Evolutionary conservation across 371 early-diverging fungal species (phyloP), one percentile per base, ranked within the genome.

Genomic region (Mucor saturninus): DNA sequence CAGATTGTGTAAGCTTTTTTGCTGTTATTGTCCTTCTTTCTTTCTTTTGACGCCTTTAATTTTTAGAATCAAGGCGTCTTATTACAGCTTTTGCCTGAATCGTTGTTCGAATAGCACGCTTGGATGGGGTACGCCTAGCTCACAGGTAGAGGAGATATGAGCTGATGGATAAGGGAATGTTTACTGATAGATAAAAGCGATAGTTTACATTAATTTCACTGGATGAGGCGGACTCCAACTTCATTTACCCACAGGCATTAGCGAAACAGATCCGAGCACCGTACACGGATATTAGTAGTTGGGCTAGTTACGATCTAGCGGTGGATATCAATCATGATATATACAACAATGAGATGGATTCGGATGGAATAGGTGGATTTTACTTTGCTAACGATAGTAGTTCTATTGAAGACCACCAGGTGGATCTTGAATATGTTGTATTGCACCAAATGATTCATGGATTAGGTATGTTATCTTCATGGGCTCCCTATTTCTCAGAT

Each of bases 391-490:
- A 4, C 3, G 51, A 32, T 57, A 35, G 45, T 46, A 50, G 54
- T 32, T 7, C n/a, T 15, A 75, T 75, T 9, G 15, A 61, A 15
- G 66, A 62, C 21, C n/a, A 69, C 38, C 75, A 75, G 49, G 52
- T 75, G 4, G 75, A 75, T 50, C 28, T 75, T 45, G 61, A 69
- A 60, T 75, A 72, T 62, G 64, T 75, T 7, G 64, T 75, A 7
- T 32, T 75, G 13, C 75, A 75, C 35, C 72, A 75, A 46, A 66
- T 75, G 61, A 62, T 75, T 14, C 75, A 75, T 67, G 75, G 75
- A 21, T 52, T 68, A 13, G 75, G 75, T 26, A 72, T 75, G 67
- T 30, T 59, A 5, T 73, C 70, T 55, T 73, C 76, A 10, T 76
- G 76, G 76, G 71, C 71, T 8, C 65, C 73, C n/a, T 73, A 73